Conservation (phyloP, 2,329 filamentous ascomycete genomes). For the Hymenoscyphus fraxineus region DNA sequence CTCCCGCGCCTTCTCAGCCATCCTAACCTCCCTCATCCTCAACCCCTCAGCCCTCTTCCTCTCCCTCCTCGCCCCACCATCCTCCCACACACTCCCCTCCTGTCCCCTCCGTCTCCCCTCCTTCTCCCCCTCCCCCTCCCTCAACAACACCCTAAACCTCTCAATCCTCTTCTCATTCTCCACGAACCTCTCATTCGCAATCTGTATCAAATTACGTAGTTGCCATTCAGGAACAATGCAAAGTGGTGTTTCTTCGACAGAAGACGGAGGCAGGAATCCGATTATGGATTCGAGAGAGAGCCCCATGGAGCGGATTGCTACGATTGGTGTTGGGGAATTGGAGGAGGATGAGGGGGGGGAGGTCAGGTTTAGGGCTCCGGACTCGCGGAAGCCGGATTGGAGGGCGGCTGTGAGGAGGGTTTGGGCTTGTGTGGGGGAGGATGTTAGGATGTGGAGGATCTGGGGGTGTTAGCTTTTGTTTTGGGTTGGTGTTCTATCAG, state of each 20-base stretch:
- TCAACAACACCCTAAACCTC: slow-evolving; percentile 52
- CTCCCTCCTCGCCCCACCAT: slow-evolving; percentile 47
- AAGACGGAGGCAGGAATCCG: slow-evolving; percentile 42
- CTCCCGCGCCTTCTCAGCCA: background rate
- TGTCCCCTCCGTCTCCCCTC: slow-evolving; percentile 28
- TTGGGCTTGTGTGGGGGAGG: slow-evolving; percentile 72
- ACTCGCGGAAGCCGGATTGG: slow-evolving; percentile 84
- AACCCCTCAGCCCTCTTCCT: slow-evolving; percentile 58
- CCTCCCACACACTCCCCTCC: slow-evolving; percentile 51
- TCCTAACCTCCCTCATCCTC: slow-evolving; percentile 36
- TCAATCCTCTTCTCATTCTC: slow-evolving; percentile 66
- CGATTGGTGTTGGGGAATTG: slow-evolving; percentile 58
- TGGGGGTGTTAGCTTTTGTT: slow-evolving; percentile 36
- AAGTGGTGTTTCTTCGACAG: slow-evolving; percentile 38
- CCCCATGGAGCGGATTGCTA: slow-evolving; percentile 81
- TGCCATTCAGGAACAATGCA: slow-evolving; percentile 64
- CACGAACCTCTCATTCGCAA: slow-evolving; percentile 71
- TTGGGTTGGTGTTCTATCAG: background rate
- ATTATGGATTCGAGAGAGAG: slow-evolving; percentile 79
- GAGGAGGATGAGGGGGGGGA: slow-evolving; percentile 24
- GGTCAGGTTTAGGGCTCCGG: slow-evolving; percentile 69
- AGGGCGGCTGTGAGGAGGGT: slow-evolving; percentile 71
- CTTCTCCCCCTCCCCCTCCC: slow-evolving; percentile 18
- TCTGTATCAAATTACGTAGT: slow-evolving; percentile 59
- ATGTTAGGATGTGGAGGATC: slow-evolving; percentile 85